A percentile compares a stretch with the other conserved stretches of the same genome.
Conservation (phyloP, 2,329 filamentous ascomycete species). For the Sporothrix globosa region DNA sequence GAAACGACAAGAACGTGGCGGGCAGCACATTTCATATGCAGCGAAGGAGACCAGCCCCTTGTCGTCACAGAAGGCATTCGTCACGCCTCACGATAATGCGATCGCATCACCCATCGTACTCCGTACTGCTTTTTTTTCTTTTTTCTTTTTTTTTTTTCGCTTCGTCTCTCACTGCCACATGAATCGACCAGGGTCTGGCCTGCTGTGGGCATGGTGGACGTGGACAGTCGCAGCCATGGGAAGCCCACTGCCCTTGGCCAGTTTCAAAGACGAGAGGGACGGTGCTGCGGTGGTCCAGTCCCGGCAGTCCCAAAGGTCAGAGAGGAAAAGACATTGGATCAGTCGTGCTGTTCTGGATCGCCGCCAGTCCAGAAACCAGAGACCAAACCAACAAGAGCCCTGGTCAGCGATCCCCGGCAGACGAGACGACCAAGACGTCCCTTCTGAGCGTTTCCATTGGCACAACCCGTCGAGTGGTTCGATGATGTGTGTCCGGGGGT, state of each 20-base stretch:
- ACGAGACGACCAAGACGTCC: conserved; percentile 11
- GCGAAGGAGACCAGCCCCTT: neutral
- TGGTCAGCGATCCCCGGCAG: conserved; percentile 20
- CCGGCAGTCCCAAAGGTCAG: neutral
- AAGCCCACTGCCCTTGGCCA: neutral
- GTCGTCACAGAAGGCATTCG: conserved; percentile 16
- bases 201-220: neutral
- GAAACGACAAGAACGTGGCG: neutral
- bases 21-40: conserved; percentile 15
- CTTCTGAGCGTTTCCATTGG: neutral
- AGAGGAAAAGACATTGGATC: too few species aligned
- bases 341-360: neutral
- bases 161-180: neutral
- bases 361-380: neutral
- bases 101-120: neutral
- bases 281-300: neutral
- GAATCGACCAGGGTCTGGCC: neutral
- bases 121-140: neutral
- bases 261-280: neutral
- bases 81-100: conserved; percentile 13
- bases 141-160: too few species aligned
- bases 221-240: conserved; percentile 18
- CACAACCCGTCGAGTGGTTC: conserved; percentile 7
- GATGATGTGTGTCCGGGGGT: neutral
- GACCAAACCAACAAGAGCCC: neutral